phyloP scores from a whole-genome alignment of 768 basidiomycete species.

The Pulveroboletus sp. region DNA sequence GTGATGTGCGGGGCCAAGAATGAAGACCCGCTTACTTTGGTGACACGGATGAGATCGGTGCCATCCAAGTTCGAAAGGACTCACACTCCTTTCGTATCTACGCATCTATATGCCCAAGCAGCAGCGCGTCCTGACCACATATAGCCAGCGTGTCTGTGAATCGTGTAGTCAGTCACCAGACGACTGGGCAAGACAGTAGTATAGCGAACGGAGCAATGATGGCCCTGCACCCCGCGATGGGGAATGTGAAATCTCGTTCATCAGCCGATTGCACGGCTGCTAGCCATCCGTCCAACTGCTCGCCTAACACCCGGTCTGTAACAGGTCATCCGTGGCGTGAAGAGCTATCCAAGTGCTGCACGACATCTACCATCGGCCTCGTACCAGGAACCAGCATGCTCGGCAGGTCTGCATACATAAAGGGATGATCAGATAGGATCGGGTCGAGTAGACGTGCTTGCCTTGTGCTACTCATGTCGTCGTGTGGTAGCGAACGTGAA shows the following conservation, averaged over 20 bases:
- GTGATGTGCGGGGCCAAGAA: constrained; percentile 95
- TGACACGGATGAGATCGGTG: constrained; percentile 5
- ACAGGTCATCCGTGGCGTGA: constrained; percentile 11
- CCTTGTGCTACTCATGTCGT: constrained; percentile 27
- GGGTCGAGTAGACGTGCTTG: constrained; percentile 7
- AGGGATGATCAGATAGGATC: background rate
- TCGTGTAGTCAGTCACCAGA: constrained; percentile 5
- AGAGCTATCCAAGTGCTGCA: constrained; percentile 11
- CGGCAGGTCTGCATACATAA: constrained; percentile 45
- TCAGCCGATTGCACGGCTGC: constrained; percentile 46
- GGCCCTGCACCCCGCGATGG: constrained; percentile 71
- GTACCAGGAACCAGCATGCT: constrained; percentile 94
- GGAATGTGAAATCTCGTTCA: constrained; percentile 51
- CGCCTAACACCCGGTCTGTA: constrained; percentile 52
- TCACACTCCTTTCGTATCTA: constrained; percentile 79
- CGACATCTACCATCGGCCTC: constrained; percentile 51
- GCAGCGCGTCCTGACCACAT: constrained; percentile 90
- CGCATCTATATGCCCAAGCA: constrained; percentile 92
- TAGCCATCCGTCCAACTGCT: constrained; percentile 64
- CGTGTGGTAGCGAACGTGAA: constrained; percentile 8
- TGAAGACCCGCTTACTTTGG: constrained; percentile 81
- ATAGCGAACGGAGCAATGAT: constrained; percentile 87
- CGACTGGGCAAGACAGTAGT: background rate
- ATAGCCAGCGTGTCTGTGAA: constrained; percentile 87
- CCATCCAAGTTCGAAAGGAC: constrained; percentile 24